Percentiles rank a stretch among this genome's conserved stretches.
Evolutionary conservation across 441 rosid genomes (phyloP).

Genomic region (Hypseocharis bilobata): DNA sequence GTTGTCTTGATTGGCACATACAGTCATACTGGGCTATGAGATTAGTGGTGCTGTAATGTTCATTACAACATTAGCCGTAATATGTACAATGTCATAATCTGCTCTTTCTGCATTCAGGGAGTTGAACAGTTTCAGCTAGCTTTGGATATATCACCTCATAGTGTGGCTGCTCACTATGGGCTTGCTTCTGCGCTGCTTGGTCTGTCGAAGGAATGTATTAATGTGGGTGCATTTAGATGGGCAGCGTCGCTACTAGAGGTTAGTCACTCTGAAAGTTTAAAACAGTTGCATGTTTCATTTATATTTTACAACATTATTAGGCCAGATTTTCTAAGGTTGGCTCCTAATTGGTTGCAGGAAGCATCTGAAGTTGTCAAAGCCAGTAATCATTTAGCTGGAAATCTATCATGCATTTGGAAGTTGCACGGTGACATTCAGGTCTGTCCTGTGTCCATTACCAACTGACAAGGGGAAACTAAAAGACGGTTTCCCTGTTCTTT

Average conservation of each 20-base stretch:
- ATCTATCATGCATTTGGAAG: conserved; percentile 74
- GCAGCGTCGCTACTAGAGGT: conserved; percentile 82
- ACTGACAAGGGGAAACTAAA: neutral
- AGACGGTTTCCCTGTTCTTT: neutral
- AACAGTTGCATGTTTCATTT: neutral
- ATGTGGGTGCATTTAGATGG: conserved; percentile 78
- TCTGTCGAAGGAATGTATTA: conserved; percentile 71
- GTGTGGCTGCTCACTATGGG: conserved; percentile 69
- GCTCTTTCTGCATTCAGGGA: conserved; percentile 45
- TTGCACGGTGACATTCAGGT: conserved; percentile 85
- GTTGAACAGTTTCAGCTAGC: conserved; percentile 75
- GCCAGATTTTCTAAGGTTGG: conserved; percentile 10
- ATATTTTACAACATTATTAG: conserved; percentile 7
- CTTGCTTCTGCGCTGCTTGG: conserved; percentile 75
- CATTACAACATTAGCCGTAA: too few species aligned
- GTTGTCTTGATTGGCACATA: neutral
- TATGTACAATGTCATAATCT: conserved; percentile 9
- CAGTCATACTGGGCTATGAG: neutral
- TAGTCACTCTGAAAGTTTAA: conserved; percentile 19
- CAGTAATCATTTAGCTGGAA: conserved; percentile 46
- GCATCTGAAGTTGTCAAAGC: conserved; percentile 49
- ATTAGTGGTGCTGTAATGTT: neutral
- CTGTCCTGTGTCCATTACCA: conserved; percentile 5
- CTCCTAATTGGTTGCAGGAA: conserved; percentile 41
- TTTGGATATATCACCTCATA: conserved; percentile 58